Evolutionary conservation across 164 flowering plant species (phyloP), one percentile per base, ranked within the genome.

Genomic region (Tetrastigma voinierianum): DNA sequence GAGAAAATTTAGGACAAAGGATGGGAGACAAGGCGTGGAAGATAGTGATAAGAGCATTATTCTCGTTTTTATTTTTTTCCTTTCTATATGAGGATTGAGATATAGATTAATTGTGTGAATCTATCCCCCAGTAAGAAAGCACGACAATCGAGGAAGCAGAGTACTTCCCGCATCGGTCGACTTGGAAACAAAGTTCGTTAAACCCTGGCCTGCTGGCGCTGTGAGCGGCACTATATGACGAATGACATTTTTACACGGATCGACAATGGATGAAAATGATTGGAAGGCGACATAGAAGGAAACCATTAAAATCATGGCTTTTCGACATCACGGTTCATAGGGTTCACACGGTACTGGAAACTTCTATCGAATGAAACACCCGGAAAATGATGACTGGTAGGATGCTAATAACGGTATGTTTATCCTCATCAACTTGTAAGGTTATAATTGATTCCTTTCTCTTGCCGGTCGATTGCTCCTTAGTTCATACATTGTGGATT

Each of bases 231-330:
- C 43, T 54, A 32, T 67, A 46, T 45, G 60, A 32, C 68, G 40
- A 32, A 46, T 68, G 61, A 32, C 45, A 54, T 59, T 55, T 67
- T 56, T 68, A 55, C 60, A 59, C 6, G 40, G 6, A 4, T 32
- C n/a, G 51, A 51, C 63, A 67, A 61, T 13, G 68, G 53, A 32
- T 32, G 57, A n/a, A 76, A 24, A 9, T 43, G 60, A 46, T 76
- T 68, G n/a, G 19, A 69, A 68, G 7, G 72, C 25, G 72, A 58
- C 67, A 65, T 3, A 76, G 73, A 16, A 47, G 17, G 24, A 64
- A 76, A 18, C 23, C 20, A 46, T 72, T 72, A 68, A 68, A 61
- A 69, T 62, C 64, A 68, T 56, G 43, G 70, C 58, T 57, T 23
- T n/a, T 44, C 16, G 43, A 57, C 16, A 20, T 54, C 51, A 9